Base-by-base conservation (phyloP, 139 green algal genomes). In the Tetradesmus lagerheimii region DNA sequence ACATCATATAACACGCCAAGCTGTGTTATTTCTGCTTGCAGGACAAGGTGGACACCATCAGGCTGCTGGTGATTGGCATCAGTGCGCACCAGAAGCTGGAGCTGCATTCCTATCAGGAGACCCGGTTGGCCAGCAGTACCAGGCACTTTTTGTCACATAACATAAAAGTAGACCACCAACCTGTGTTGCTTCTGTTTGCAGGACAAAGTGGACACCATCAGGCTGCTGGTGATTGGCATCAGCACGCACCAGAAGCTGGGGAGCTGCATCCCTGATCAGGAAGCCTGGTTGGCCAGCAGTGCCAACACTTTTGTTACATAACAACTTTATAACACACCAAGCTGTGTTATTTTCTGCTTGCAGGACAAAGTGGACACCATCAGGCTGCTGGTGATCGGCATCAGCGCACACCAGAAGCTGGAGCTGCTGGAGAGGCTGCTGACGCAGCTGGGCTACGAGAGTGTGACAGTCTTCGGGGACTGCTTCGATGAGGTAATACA, bases 401-500 rank as follows among this genome's bases (percentile, higher is more conserved):
- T 80, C 43, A 77, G 57, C 74, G 86, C 95, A 11, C 95, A 98
- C 89, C 96, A 98, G 95, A 99, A 99, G 94, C 95, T 99, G 85
- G 97, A 99, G 34, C 93, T 95, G 88, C 94, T 99, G 80, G 45
- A 89, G 34, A 76, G 53, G 12, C 92, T 99, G 57, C 91, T 98
- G 47, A 71, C 80, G 71, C 90, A 97, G 79, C 93, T 98, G 67
- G 96, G 96, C 89, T 99, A 94, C 66, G 96, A 99, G 87, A 95
- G 92, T 27, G 85, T 98, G 77, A 93, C 95, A 1, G 94, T 99
- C 15, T 99, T 99, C 92, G 97, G 96, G 1, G 97, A 99, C 95
- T 98, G 97, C 93, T 98, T 99, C 86, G 97, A 99, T 81, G 97
- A 97, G 94, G 93, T 94, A 77, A 6, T n/a, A n/a, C n/a, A n/a